Evolutionary conservation across 83 land plant species (phyloP).

Genomic region (Diphasiastrum complanatum): DNA sequence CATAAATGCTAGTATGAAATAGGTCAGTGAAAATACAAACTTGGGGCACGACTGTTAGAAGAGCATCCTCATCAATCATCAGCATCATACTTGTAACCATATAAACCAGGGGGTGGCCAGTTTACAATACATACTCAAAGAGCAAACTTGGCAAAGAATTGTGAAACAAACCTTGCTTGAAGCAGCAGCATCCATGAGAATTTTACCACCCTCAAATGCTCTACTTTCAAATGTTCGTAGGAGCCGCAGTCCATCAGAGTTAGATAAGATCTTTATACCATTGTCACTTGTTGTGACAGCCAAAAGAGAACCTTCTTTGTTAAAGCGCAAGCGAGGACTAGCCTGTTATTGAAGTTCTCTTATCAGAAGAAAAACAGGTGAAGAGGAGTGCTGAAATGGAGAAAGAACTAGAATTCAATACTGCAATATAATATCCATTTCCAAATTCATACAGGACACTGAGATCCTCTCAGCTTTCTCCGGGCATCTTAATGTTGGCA

Average conservation of each 20-base stretch:
- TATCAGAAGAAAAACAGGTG: not conserved
- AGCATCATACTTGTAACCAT: too few species aligned
- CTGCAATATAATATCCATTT: not conserved
- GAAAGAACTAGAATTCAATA: not conserved
- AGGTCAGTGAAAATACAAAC: too few species aligned
- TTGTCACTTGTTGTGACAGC: slow-evolving; percentile 85
- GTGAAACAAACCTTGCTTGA: not conserved
- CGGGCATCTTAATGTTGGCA: too few species aligned
- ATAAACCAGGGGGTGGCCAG: too few species aligned
- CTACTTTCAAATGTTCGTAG: slow-evolving; percentile 53
- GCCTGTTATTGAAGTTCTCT: slow-evolving; percentile 37
- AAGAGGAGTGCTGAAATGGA: not conserved
- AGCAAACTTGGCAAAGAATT: not conserved
- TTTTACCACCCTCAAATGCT: slow-evolving; percentile 41
- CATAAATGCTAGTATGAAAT: too few species aligned
- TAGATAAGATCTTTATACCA: slow-evolving; percentile 77
- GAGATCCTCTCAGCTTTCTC: not conserved
- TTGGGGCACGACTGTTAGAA: too few species aligned
- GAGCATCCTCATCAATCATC: too few species aligned
- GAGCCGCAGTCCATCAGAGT: slow-evolving; percentile 58
- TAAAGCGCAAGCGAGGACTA: slow-evolving; percentile 73
- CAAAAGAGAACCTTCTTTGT: slow-evolving; percentile 69
- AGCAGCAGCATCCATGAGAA: slow-evolving; percentile 47
- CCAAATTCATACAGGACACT: not conserved
- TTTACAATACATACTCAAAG: too few species aligned